Conservation (phyloP, 2,329 filamentous ascomycete species). For the Knufia petricola region DNA sequence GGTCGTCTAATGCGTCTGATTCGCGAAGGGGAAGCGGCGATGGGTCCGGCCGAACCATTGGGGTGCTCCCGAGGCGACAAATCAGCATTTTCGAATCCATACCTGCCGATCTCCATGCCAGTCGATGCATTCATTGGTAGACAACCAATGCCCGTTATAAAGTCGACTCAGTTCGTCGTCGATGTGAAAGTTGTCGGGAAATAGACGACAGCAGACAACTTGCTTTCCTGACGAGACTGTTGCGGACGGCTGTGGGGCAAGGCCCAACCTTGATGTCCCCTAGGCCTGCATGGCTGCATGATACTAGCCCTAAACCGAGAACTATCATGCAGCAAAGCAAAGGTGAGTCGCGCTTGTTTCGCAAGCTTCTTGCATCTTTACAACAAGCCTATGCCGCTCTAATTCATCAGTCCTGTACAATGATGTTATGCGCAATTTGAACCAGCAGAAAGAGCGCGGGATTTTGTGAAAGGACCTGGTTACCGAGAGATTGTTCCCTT, state of each 20-base stretch:
- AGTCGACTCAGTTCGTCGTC: slow-evolving; percentile 1
- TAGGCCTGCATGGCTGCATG: slow-evolving; percentile 8
- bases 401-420: slow-evolving; percentile 5
- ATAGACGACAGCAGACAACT: not conserved
- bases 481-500: slow-evolving; percentile 8
- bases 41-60: slow-evolving; percentile 4
- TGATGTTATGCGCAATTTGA: slow-evolving; percentile 9
- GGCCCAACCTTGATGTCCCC: not conserved
- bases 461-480: not conserved
- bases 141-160: not conserved
- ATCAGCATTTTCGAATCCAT: slow-evolving; percentile 6
- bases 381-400: slow-evolving; percentile 4
- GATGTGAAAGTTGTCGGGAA: not conserved
- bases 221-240: not conserved
- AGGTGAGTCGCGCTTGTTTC: slow-evolving; percentile 9
- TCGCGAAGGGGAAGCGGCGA: slow-evolving; percentile 12
- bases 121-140: slow-evolving; percentile 6
- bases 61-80: not conserved
- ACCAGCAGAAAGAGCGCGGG: slow-evolving; percentile 5
- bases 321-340: not conserved
- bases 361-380: not conserved
- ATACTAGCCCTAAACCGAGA: slow-evolving; percentile 7
- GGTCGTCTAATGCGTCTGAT: slow-evolving; percentile 15
- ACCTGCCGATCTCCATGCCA: not conserved
- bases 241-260: slow-evolving; percentile 4